Base-by-base conservation (phyloP, 257 asterid genomes). In the Plantago elongata region DNA sequence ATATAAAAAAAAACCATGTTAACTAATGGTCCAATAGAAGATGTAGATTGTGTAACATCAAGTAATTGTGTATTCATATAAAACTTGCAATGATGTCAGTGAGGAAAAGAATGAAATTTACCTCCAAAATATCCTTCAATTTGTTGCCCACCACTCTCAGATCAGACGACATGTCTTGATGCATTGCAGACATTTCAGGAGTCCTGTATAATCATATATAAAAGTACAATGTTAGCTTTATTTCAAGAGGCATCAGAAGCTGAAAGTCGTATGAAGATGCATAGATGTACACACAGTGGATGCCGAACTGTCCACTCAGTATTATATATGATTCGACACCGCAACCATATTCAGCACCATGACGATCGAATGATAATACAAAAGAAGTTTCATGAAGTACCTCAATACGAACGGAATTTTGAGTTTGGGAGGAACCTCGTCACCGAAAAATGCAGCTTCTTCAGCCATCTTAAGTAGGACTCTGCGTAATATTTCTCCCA, bases 171-270 rank as follows among this genome's bases (percentile, higher is more conserved):
- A 79, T 18, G 65, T 88, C 96, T 11, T 83, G 88, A 72, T 88
- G 96, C 84, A 88, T 85, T 9, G 95, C 82, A n/a, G 96, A 85
- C 88, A 86, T 85, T 15, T 73, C 95, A 5, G 96, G 95, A 42
- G 96, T 86, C 82, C 96, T 88, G 86, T 66, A 72, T 58, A 64
- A 62, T 56, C 5, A 34, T 34, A 3, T 1, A 34, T 43, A 13
- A 54, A 54, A 40, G 10, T 14, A 3, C n/a, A 29, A 4, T 22
- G 59, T 54, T 54, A 54, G 34, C 15, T 54, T 29, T 7, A 51
- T 54, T 5, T 34, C 40, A 34, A 34, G 8, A 34, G 40, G 8
- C 40, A 34, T 7, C 40, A 34, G 40, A 7, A 5, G 40, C 40
- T 4, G 40, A 34, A 34, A 34, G 40, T 34, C 0, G 40, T 34